Evolutionary conservation across 1,284 basidiomycete genomes (phyloP), one percentile per base, ranked within the genome.

Genomic region (Ganoderma boninense): DNA sequence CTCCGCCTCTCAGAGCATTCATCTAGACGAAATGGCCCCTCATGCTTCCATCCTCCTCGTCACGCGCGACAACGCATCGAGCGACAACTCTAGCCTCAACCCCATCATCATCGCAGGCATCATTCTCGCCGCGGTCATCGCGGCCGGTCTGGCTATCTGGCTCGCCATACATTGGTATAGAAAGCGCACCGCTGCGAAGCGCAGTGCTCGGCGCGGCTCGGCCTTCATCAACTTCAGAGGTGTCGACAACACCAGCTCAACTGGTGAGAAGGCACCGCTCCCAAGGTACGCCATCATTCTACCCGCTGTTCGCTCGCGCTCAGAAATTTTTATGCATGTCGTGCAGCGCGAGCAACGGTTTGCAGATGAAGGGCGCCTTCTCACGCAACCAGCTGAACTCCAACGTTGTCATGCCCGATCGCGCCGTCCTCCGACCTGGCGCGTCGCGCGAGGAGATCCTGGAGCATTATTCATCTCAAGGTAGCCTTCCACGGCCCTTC

Each of bases 381-480:
- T 87, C 86, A 43, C 82, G 87, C 63, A 75, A 78, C 5, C 81
- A 84, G 61, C 70, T 89, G 59, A 83, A 84, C 54, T 70, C 80
- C 16, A 83, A 83, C 42, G 82, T 91, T 65, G 74, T 88, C 43
- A 81, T 91, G 69, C 92, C 92, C 3, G 82, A 85, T 32, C 87
- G 84, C 73, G 82, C 82, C 29, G 77, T 87, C 66, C 76, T 82
- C 20, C 79, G 79, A 42, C 81, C 85, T 14, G 74, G 80, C 68
- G 76, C 79, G 40, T 77, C 80, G 62, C 80, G 80, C 56, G 81
- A 86, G 57, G 83, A 86, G 69, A 84, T 88, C 65, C 73, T 87
- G 67, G 80, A 83, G 6, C 85, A 83, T 74, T 85, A 89, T 77
- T 74, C 81, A 63, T 82, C 82, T 63, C 83, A 83, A 29, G 85